These are phyloP conservation scores for Fusarium sp. DNA, from an alignment of 2,329 filamentous ascomycete species.

Conservation along the genomic window DNA sequence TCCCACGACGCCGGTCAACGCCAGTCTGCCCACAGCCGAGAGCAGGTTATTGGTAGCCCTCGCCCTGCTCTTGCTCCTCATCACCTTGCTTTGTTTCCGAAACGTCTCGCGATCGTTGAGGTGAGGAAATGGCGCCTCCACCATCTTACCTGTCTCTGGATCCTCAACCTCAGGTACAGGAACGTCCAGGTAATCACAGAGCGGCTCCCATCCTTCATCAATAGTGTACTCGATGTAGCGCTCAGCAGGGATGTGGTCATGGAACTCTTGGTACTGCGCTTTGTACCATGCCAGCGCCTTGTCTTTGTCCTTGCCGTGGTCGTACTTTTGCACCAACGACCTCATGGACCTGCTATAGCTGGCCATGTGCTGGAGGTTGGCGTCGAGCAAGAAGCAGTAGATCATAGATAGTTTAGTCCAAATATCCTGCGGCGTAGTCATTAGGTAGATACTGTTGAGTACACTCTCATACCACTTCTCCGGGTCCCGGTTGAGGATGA, in stretches of 20 bases:
- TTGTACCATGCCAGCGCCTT: conserved; percentile 58
- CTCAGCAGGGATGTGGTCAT: conserved; percentile 53
- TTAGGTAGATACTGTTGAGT: conserved; percentile 52
- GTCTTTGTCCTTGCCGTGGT: conserved; percentile 55
- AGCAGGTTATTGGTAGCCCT: conserved; percentile 50
- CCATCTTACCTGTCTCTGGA: conserved; percentile 51
- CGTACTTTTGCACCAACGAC: conserved; percentile 47
- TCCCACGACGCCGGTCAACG: conserved; percentile 46
- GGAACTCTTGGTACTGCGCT: conserved; percentile 57
- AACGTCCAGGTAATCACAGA: conserved; percentile 59
- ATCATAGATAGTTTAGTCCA: conserved; percentile 48
- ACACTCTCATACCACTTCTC: conserved; percentile 55
- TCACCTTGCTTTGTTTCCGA: conserved; percentile 16
- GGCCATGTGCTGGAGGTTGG: conserved; percentile 43
- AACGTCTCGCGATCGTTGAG: conserved; percentile 53
- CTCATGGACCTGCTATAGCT: conserved; percentile 51
- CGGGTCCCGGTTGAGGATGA: conserved; percentile 59
- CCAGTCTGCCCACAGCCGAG: conserved; percentile 43
- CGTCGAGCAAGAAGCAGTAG: conserved; percentile 53
- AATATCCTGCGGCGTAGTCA: conserved; percentile 43
- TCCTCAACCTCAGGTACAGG: conserved; percentile 55
- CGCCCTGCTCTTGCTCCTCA: conserved; percentile 24
- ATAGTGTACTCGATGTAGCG: conserved; percentile 58
- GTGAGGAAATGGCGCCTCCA: conserved; percentile 54
- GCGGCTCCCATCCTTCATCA: conserved; percentile 59